Evolutionary conservation across 306 rosid species (phyloP).

Genomic region (Sesbania bispinosa): DNA sequence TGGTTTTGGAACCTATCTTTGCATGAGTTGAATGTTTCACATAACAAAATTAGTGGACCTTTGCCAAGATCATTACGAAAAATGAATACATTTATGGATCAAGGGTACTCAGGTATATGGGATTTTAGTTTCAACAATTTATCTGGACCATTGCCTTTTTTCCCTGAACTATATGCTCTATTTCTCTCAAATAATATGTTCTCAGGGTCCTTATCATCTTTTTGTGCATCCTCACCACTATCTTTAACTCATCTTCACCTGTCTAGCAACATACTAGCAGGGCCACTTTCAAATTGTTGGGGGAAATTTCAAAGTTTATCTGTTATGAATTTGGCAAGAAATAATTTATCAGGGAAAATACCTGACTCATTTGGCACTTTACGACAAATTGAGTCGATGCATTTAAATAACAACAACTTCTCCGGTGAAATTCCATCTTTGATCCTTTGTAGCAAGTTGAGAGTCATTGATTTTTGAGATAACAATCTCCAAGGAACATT

Average conservation of each 20-base stretch:
- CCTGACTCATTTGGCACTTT: conserved; percentile 6
- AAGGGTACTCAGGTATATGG: background rate
- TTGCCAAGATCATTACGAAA: too few species aligned
- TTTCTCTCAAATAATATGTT: conserved; percentile 1
- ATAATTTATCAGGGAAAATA: conserved; percentile 12
- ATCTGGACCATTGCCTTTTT: background rate
- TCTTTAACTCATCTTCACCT: background rate
- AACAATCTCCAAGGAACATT: conserved; percentile 2
- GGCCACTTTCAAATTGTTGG: conserved; percentile 28
- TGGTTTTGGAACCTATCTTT: background rate
- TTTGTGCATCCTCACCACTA: background rate
- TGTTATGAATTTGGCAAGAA: background rate
- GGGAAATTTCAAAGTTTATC: fast-evolving
- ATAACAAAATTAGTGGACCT: conserved; percentile 10
- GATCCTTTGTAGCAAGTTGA: background rate
- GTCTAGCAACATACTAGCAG: background rate
- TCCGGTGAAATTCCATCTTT: conserved; percentile 8
- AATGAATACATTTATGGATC: too few species aligned
- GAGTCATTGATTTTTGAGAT: background rate
- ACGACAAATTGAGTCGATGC: background rate
- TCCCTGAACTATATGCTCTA: background rate
- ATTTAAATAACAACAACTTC: background rate
- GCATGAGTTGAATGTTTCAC: background rate
- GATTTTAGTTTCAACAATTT: conserved; percentile 19
- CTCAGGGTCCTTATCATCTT: background rate